phyloP scores from a whole-genome alignment of 1,284 basidiomycete genomes.

The Hymenochaete sp. region DNA sequence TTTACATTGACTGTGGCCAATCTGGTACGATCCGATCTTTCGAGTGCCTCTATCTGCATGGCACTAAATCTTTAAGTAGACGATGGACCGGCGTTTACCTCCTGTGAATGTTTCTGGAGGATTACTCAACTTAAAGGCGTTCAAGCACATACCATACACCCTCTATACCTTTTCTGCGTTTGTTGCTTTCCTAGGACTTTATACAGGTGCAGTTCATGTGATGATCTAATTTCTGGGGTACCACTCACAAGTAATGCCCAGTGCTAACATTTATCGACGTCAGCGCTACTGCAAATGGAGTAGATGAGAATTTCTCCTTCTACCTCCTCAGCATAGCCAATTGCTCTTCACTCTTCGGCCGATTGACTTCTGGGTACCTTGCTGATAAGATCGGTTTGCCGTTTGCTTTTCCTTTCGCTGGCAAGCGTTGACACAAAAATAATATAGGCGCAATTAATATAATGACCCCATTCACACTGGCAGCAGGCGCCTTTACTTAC shows the following conservation, averaged over 20 bases:
- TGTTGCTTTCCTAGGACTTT: conserved; percentile 25
- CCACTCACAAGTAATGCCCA: conserved; percentile 17
- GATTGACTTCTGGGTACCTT: conserved; percentile 32
- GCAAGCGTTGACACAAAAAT: neutral
- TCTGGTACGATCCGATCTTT: conserved; percentile 17
- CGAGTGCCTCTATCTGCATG: neutral
- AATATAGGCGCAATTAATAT: conserved; percentile 21
- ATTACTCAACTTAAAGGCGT: conserved; percentile 24
- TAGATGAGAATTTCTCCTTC: conserved; percentile 38
- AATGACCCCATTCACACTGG: conserved; percentile 25
- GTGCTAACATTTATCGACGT: conserved; percentile 43
- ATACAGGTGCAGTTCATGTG: conserved; percentile 21
- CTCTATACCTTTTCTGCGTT: conserved; percentile 22
- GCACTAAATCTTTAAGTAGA: neutral
- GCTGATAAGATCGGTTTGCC: conserved; percentile 34
- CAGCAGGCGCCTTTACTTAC: conserved; percentile 25
- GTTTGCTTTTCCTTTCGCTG: neutral
- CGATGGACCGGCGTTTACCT: conserved; percentile 24
- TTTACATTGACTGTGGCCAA: conserved; percentile 21
- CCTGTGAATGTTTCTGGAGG: conserved; percentile 24
- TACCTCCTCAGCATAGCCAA: conserved; percentile 46
- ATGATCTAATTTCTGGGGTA: neutral
- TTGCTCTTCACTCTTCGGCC: conserved; percentile 35
- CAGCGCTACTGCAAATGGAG: conserved; percentile 32
- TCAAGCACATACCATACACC: conserved; percentile 23